Base-by-base conservation (phyloP, 2,329 filamentous ascomycete genomes). In the Fusarium bactridioides region DNA sequence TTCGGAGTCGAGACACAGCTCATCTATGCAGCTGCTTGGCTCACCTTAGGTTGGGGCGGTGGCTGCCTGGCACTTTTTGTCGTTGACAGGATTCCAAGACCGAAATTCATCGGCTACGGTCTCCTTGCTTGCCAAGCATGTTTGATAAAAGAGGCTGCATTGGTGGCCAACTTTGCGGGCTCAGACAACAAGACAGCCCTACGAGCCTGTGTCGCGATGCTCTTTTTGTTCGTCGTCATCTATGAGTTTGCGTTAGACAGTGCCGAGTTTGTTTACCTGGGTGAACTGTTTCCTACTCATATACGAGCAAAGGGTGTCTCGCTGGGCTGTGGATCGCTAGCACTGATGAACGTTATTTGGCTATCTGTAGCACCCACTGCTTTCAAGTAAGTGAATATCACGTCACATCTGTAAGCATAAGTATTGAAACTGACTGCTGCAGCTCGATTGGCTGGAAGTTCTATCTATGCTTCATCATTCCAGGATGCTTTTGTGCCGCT, bases 391-490 rank as follows among this genome's bases (percentile, higher is more conserved):
- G 51, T 41, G 1, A 31, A 13, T 31, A 31, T 12, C 21, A 15
- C 16, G 5, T 40, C 7, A 10, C 15, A 31, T 19, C 3, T 8
- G 3, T 23, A 3, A 7, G 10, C 25, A 29, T 0, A 18, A 6
- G 4, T 3, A 4, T 13, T 3, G 16, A 7, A 23, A 4, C 21
- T 33, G 0, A 50, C 16, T 4, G 29, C 29, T 19, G 11, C 16
- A 50, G 47, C 16, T 50, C 29, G 11, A 55, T 55, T 40, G 51
- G 37, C 10, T 55, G 37, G 51, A 55, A 55, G 25, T 41, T 41
- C 15, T 41, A 55, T 13, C 25, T 55, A 13, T 40, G 35, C 31
- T 55, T 41, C 6, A 29, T 55, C 2, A 29, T 29, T 19, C 35
- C 37, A 41, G 51, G 35, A 23, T 40, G 35, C 15, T 55, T 50